A percentile compares a stretch with the other conserved stretches of the same genome.
These are phyloP conservation scores for Lathyrus tuberosus DNA, from an alignment of 306 rosid species.

Conservation along the genomic window DNA sequence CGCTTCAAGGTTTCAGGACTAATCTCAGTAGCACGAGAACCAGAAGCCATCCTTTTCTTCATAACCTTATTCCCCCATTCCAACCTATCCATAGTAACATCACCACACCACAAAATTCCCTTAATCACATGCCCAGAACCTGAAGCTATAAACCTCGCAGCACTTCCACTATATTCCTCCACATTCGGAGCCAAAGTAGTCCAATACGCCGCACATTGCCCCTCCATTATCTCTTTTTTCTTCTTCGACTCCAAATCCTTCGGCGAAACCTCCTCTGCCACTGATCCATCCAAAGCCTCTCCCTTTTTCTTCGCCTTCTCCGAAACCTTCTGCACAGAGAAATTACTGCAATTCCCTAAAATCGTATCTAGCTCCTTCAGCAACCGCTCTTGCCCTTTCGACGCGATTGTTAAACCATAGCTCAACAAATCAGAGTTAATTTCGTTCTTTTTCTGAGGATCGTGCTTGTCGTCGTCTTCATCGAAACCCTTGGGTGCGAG, in stretches of 20 bases:
- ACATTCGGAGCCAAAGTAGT: slow-evolving; percentile 96
- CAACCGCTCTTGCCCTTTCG: slow-evolving; percentile 72
- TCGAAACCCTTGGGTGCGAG: slow-evolving; percentile 49
- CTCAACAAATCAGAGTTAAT: slow-evolving; percentile 48
- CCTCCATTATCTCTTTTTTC: slow-evolving; percentile 75
- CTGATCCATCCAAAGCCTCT: slow-evolving; percentile 60
- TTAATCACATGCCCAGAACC: slow-evolving; percentile 77
- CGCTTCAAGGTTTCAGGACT: slow-evolving; percentile 79
- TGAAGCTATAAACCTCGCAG: slow-evolving; percentile 74
- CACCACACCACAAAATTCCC: slow-evolving; percentile 98
- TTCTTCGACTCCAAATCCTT: slow-evolving; percentile 61
- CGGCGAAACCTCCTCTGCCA: slow-evolving; percentile 72
- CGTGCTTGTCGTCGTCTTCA: slow-evolving; percentile 46
- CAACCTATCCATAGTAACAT: slow-evolving; percentile 87
- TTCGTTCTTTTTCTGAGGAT: not conserved
- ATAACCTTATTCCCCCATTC: slow-evolving; percentile 75
- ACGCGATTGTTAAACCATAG: slow-evolving; percentile 84
- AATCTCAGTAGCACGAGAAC: slow-evolving; percentile 49
- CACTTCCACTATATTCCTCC: slow-evolving; percentile 76
- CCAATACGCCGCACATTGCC: slow-evolving; percentile 80
- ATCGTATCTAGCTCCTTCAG: slow-evolving; percentile 62
- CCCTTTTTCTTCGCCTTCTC: slow-evolving; percentile 66
- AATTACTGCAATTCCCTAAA: slow-evolving; percentile 56
- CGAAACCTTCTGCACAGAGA: slow-evolving; percentile 72
- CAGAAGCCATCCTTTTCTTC: slow-evolving; percentile 68